Base-by-base conservation (phyloP, 139 green algal genomes). In the Zygnema circumcarinatum region DNA sequence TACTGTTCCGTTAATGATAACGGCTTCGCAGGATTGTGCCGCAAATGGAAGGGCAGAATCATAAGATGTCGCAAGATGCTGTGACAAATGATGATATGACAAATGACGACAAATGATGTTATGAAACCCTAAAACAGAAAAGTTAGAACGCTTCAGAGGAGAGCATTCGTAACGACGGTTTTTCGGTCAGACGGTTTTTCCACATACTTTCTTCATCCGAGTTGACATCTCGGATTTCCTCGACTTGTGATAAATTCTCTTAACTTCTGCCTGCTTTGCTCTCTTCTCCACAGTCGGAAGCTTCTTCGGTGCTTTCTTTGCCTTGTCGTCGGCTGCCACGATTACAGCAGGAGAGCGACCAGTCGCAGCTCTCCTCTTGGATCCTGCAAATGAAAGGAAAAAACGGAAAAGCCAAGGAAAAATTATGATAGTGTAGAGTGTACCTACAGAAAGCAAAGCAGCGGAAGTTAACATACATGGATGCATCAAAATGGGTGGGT, bases 161-260 rank as follows among this genome's bases (percentile, higher is more conserved):
- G n/a, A n/a, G n/a, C n/a, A n/a, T n/a, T n/a, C n/a, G n/a, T n/a
- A n/a, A n/a, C n/a, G n/a, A n/a, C n/a, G n/a, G n/a, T n/a, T n/a
- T n/a, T n/a, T n/a, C n/a, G n/a, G n/a, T n/a, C n/a, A n/a, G n/a
- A n/a, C n/a, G n/a, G n/a, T n/a, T n/a, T n/a, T n/a, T n/a, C n/a
- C n/a, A n/a, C 35, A 36, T 56, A 87, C 84, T 62, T 89, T 89
- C 84, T 89, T 89, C 84, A 89, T 89, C 21, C 75, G 78, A 22
- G 84, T 89, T 42, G 38, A 39, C 33, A 89, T 89, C 76, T 89
- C 76, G 21, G 84, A 56, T 68, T 56, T 89, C 16, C 75, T 42
- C 2, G 84, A 85, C 75, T 89, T 87, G 53, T 89, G 53, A 56
- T 89, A 89, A 21, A 89, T 52, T 11, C 84, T 72, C 33, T 52